Base-by-base conservation (phyloP, 2,329 filamentous ascomycete species). In the Trichoderma koningiopsis region DNA sequence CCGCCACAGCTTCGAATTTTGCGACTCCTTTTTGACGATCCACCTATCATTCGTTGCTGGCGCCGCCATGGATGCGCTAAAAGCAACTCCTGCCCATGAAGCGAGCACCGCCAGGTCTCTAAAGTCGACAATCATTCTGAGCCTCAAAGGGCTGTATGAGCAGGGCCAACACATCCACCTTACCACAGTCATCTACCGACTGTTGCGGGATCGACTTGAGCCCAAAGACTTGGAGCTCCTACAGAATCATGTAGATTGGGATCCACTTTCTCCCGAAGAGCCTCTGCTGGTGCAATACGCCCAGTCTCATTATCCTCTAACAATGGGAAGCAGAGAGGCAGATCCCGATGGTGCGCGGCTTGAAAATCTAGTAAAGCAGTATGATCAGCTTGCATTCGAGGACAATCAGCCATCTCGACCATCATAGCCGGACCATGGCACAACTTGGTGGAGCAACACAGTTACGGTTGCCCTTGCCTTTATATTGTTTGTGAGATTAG, bases 1-100 rank as follows among this genome's bases (percentile, higher is more conserved):
- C 2, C 76, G 77, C 4, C 77, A 80, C 68, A 77, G 78, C 10
- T 79, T 60, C 33, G 70, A 71, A 27, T 49, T 33, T 29, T 61
- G 16, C 37, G 68, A 70, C 55, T 8, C 60, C 19, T 71, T 71
- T 31, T 27, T 70, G 35, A 53, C 64, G 8, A 52, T 57, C 27
- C 33, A 64, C 33, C 43, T 53, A 22, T 53, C 57, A 14, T 60
- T 70, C 57, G n/a, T 68, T 19, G 64, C 57, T 6, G 64, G 64
- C 19, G 62, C 31, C 10, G 43, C 57, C 10, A n/a, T 70, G 37
- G 56, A 71, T 29, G 37, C 40, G 8, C 29, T 68, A 35, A 64
- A 49, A 19, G n/a, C 24, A 22, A 43, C 29, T 19, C 53, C 60
- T 24, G 22, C 58, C 4, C 13, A 62, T 22, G 49, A 35, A 13